Evolutionary conservation across 2,329 filamentous ascomycete genomes (phyloP), one percentile per base, ranked within the genome.

Genomic region (Trichoderma pleuroti): DNA sequence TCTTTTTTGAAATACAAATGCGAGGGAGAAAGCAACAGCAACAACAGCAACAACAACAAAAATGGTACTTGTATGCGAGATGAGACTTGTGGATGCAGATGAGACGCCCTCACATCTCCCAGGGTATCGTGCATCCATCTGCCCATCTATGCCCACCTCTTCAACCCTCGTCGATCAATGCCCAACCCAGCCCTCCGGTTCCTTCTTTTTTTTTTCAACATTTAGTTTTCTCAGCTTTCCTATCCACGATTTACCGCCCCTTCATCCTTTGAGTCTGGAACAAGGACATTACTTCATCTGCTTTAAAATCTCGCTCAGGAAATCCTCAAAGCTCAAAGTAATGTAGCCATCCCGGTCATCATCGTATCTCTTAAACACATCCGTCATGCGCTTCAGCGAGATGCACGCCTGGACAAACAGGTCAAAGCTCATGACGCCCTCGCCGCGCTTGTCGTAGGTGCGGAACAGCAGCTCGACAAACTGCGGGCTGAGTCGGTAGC

Each of bases 341-440:
- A 94, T 93, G 80, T 94, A 98, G 2, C 96, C 96, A 82, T 98
- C 96, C 54, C 96, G 89, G 81, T 99, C 96, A 77, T 97, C 93
- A 76, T 99, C 96, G 80, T 98, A 99, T 82, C 94, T 95, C 86
- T 99, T 99, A 81, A 99, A 99, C 32, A 97, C 94, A 81, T 99
- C 96, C 72, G 96, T 99, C 95, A 99, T 98, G 76, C 96, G 88
- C 87, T 98, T 98, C 77, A 99, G 85, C 76, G 90, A 94, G 79
- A 99, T 98, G 81, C 96, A 98, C 66, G 93, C 93, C 85, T 99
- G 96, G 72, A 99, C 96, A 78, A 99, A 99, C 65, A 99, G 82
- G 83, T 99, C 96, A 78, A 99, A 99, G 82, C 91, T 93, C 88
- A 94, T 93, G 76, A 87, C 86, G 46, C 91, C 90, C 78, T 89